Conservation (phyloP, 495 filamentous ascomycete species). For the Neurospora sp. region DNA sequence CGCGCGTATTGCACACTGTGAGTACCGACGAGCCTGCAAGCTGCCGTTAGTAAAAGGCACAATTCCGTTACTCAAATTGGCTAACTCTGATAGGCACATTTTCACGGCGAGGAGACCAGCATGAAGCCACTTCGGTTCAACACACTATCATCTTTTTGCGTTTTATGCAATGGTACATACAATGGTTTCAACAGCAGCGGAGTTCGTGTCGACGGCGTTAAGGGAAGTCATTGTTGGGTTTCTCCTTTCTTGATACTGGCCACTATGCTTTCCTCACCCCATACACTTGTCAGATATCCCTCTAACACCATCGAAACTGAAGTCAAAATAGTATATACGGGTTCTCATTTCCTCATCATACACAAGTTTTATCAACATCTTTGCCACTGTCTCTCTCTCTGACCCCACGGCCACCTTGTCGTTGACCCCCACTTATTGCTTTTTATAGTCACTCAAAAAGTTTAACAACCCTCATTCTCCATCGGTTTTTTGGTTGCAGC, state of each 20-base stretch:
- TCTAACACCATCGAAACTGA: neutral
- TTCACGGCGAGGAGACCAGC: constrained; percentile 20
- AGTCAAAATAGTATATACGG: neutral
- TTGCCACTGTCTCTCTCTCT: neutral
- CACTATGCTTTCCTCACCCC: neutral
- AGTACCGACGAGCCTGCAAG: constrained; percentile 28
- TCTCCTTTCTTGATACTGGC: neutral
- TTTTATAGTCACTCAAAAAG: neutral
- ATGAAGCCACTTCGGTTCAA: neutral
- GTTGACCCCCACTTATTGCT: neutral
- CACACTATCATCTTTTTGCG: neutral
- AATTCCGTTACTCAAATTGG: neutral
- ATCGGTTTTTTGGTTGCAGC: neutral
- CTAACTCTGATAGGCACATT: constrained; percentile 17
- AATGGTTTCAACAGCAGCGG: neutral
- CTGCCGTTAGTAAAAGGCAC: neutral
- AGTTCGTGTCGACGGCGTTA: neutral
- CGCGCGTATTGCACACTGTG: constrained; percentile 62
- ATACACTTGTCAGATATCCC: neutral
- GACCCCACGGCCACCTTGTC: neutral
- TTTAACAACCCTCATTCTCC: neutral
- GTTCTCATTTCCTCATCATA: neutral
- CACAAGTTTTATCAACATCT: neutral
- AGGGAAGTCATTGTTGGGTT: neutral
- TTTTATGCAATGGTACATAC: neutral